These are phyloP conservation scores for Aspergillus pseudoglaucus DNA, from an alignment of 2,329 filamentous ascomycete species.

Conservation along the genomic window DNA sequence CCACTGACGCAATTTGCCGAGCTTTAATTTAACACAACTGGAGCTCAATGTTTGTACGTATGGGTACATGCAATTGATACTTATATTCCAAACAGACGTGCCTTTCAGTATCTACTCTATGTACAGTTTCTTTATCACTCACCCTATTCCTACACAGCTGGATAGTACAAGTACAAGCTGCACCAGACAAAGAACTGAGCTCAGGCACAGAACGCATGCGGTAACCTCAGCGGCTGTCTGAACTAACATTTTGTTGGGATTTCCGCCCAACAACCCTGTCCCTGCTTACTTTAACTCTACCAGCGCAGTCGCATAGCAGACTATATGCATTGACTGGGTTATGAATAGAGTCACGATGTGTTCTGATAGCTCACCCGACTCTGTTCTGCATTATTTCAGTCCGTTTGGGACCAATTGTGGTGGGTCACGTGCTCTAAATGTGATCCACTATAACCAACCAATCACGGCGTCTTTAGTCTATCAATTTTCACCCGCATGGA, in stretches of 20 bases:
- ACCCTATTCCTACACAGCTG: background rate
- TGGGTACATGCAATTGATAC: background rate
- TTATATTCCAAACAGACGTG: background rate
- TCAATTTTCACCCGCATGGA: too few relatives aligned
- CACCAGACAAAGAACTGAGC: background rate
- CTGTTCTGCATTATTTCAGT: too few relatives aligned
- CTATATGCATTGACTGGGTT: background rate
- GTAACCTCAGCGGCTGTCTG: constrained; percentile 13
- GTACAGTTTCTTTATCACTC: background rate
- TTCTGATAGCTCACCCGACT: too few relatives aligned
- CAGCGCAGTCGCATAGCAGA: background rate
- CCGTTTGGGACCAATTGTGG: too few relatives aligned
- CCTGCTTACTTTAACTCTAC: background rate
- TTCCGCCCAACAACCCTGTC: constrained; percentile 15
- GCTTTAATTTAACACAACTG: too few relatives aligned
- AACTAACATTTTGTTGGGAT: constrained; percentile 21
- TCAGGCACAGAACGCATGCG: background rate
- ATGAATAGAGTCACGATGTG: background rate
- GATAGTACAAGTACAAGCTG: too few relatives aligned
- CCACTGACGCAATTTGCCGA: too few relatives aligned
- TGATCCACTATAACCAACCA: too few relatives aligned
- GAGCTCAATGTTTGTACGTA: too few relatives aligned
- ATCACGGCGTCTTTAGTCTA: too few relatives aligned
- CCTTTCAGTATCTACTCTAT: background rate
- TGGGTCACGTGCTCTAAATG: too few relatives aligned